These are phyloP conservation scores for Scleromitrula shiraiana DNA, from an alignment of 2,329 filamentous ascomycete genomes.

Conservation along the genomic window DNA sequence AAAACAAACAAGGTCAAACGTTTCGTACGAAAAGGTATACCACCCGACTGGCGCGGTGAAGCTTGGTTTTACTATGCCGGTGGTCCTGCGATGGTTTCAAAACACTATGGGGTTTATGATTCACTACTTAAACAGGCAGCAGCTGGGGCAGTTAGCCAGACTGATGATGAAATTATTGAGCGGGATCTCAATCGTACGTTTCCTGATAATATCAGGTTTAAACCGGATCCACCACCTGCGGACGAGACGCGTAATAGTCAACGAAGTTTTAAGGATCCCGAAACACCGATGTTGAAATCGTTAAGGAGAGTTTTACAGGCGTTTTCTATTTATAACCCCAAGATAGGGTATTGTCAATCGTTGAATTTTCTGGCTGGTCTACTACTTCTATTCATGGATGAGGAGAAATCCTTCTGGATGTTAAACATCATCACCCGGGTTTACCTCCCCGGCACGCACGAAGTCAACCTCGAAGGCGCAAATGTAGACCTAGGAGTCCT, in stretches of 20 bases:
- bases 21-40: conserved; percentile 88
- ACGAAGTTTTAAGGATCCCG: conserved; percentile 29
- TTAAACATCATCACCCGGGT: conserved; percentile 84
- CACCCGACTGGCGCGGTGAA: conserved; percentile 86
- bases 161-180: conserved; percentile 86
- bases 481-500: conserved; percentile 92
- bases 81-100: conserved; percentile 69
- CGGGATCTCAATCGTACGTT: conserved; percentile 90
- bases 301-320: conserved; percentile 80
- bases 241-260: conserved; percentile 29
- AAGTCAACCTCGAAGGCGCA: conserved; percentile 80
- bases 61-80: conserved; percentile 97
- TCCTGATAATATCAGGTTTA: conserved; percentile 87
- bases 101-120: conserved; percentile 70
- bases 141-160: conserved; percentile 51
- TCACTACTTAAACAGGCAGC: conserved; percentile 57
- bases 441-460: conserved; percentile 86
- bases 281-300: conserved; percentile 72
- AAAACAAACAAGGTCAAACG: conserved; percentile 78
- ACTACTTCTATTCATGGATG: conserved; percentile 78
- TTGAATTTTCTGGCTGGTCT: conserved; percentile 92
- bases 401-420: conserved; percentile 89
- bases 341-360: conserved; percentile 91
- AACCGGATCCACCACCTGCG: conserved; percentile 42
- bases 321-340: conserved; percentile 84